Base-by-base conservation (phyloP, 2,329 filamentous ascomycete species). In the Huntiella moniliformis region DNA sequence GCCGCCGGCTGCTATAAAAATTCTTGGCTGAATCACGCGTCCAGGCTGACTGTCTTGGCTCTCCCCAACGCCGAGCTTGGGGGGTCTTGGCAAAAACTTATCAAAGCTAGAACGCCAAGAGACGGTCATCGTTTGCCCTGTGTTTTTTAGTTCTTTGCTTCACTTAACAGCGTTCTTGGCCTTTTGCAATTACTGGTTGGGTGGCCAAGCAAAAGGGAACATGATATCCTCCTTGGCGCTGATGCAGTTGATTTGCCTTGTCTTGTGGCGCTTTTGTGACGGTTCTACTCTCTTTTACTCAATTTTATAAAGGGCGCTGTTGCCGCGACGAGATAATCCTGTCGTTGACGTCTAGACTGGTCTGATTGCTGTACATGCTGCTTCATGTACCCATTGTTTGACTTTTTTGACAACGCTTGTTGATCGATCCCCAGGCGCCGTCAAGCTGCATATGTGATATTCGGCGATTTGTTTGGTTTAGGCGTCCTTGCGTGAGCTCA, bases 81-180 rank as follows among this genome's bases (percentile, higher is more conserved):
- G 16, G 43, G 38, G 46, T 40, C 46, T 48, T 48, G 46, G 46
- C 46, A 42, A 48, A 48, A 48, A 44, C 46, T 48, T 44, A 44
- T 42, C 18, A 39, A 18, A 45, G 35, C 35, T 38, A 44, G 35
- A 44, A 42, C 37, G 46, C 46, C 46, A 48, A 48, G 46, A 47
- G 41, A 32, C 18, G 22, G 22, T 38, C 42, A 32, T 42, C 42
- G 22, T 16, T 32, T 31, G 28, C 38, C 40, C 36, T 36, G 34
- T 18, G 5, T 38, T 43, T 37, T 47, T 38, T 32, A 22, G 44
- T 33, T 28, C 36, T 22, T 18, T 40, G 36, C 38, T 35, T 40
- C 16, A 36, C 22, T 22, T 35, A 8, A n/a, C 33, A 28, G 32
- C 22, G 32, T 35, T 3, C 16, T 40, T 44, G 15, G 3, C 5